Evolutionary conservation across 2,329 filamentous ascomycete genomes (phyloP).

Genomic region (Anisogramma anomala): DNA sequence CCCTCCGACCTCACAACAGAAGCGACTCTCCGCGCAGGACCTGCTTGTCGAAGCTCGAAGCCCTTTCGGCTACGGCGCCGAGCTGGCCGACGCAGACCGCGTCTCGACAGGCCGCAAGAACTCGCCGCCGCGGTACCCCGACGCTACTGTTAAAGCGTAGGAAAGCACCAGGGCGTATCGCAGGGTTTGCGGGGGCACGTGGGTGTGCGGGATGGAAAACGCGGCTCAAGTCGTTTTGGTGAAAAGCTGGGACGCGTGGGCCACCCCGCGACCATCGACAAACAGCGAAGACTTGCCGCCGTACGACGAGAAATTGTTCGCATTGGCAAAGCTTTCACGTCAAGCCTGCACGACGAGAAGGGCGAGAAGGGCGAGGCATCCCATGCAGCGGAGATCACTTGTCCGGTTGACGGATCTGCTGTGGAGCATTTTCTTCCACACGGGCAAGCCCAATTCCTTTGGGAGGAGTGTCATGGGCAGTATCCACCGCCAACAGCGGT

Average conservation of each 20-base stretch:
- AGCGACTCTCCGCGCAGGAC: constrained; percentile 9
- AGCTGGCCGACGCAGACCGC: constrained; percentile 7
- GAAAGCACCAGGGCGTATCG: not conserved
- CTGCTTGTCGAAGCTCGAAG: constrained; percentile 10
- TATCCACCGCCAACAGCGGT: not conserved
- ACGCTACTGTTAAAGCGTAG: constrained; percentile 11
- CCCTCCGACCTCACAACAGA: not conserved
- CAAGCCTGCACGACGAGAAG: not conserved
- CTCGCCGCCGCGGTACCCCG: constrained; percentile 11
- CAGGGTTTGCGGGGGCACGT: not conserved
- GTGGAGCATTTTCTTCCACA: not conserved
- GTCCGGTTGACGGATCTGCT: not conserved
- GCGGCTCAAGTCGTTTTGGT: not conserved
- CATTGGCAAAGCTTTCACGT: not conserved
- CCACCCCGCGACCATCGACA: not conserved
- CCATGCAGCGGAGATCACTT: no score
- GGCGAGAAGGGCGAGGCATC: no score
- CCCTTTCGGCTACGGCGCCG: constrained; percentile 10
- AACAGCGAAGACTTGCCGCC: not conserved
- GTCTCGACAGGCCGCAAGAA: not conserved
- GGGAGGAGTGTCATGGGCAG: not conserved
- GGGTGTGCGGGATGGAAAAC: not conserved
- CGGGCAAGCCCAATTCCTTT: not conserved
- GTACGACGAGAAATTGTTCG: not conserved
- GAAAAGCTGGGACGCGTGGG: not conserved